Percentiles rank a stretch among this genome's conserved stretches.
These are phyloP conservation scores for Urochloa ruziziensis DNA, from an alignment of 176 grass and related monocot species.

Conservation along the genomic window DNA sequence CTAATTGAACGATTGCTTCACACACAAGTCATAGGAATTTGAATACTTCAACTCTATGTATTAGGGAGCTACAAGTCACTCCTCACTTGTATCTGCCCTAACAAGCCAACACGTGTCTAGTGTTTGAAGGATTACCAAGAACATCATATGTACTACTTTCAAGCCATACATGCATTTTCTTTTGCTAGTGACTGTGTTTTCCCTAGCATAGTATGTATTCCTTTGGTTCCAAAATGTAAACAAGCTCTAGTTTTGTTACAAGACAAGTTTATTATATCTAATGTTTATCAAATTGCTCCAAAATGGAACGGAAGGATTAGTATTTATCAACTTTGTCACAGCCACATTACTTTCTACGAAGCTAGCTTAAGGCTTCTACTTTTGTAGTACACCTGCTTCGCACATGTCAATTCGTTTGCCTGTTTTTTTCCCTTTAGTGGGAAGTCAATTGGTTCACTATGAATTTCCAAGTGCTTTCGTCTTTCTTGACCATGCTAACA, in stretches of 20 bases:
- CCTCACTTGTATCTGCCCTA: neutral
- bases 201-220: no score
- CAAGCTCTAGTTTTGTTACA: no score
- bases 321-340: neutral
- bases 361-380: neutral
- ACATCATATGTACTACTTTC: no score
- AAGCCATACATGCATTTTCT: no score
- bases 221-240: no score
- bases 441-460: neutral
- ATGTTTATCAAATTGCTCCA: no score
- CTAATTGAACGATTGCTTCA: neutral
- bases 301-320: no score
- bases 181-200: no score
- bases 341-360: neutral
- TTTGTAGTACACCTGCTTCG: neutral
- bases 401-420: conserved; percentile 1
- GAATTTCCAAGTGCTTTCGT: neutral
- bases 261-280: no score
- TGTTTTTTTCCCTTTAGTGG: neutral
- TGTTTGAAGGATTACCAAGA: neutral
- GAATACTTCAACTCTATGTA: neutral
- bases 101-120: neutral
- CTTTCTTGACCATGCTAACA: neutral
- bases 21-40: neutral
- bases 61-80: neutral